Evolutionary conservation across 2,329 filamentous ascomycete genomes (phyloP), one percentile per base, ranked within the genome.

Genomic region (Talaromyces marneffei): DNA sequence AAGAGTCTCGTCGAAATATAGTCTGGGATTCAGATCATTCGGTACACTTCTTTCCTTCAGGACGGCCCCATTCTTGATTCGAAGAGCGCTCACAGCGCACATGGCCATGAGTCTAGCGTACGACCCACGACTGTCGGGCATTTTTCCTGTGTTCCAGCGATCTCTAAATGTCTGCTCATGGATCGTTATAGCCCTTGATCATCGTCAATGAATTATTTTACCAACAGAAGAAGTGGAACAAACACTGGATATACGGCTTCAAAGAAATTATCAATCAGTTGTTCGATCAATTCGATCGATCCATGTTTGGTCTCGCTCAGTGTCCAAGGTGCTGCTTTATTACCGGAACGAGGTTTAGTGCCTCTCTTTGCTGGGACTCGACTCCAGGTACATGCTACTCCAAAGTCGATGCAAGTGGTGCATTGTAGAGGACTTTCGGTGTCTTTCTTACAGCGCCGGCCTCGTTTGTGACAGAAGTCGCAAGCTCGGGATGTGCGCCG

Each of bases 231-330:
- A 9, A 20, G 9, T 14, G 27, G 6, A 10, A n/a, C 55, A 37
- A 10, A 58, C 40, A 48, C 55, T 48, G 55, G 55, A 12, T 48
- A 58, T 46, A 58, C 55, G 1, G 29, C 23, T 48, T 58, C 55
- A 18, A 58, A 58, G 31, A 58, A 58, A 25, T 46, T 58, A 42
- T 58, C 55, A 48, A 58, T 58, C 55, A 58, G 20, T 37, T 35
- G 37, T 48, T 58, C 55, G 5, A 58, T 37, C 55, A 48, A 37
- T 48, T 10, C 18, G 4, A 48, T 37, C 2, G 55, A 31, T 14
- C 40, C 40, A 25, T 58, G 55, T 37, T 31, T 58, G 6, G 40
- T 23, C 40, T 53, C 44, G 35, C 35, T 52, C 25, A 52, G 25
- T 29, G 23, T 59, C 57, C 57, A 59, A 10, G 35, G 35, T 33